Evolutionary conservation across 306 rosid species (phyloP), one percentile per base, ranked within the genome.

Genomic region (Rosa rugosa): DNA sequence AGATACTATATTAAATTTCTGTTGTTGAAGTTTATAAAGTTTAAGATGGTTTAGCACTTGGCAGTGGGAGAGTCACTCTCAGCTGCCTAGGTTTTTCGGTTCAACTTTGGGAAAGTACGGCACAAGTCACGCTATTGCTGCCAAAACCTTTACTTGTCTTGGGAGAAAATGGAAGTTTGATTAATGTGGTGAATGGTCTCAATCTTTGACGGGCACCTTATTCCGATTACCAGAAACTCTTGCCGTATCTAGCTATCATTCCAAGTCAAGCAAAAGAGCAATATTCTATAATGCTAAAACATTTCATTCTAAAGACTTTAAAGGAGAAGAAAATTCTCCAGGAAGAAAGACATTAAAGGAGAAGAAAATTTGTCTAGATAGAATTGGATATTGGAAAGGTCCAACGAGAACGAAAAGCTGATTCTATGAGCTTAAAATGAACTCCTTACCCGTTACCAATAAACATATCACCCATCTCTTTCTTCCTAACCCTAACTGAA

Each of bases 41-140:
- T 36, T 18, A 20, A 36, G 57, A 23, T 50, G 34, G 17, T 66
- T 66, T 5, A 49, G 20, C 3, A 44, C 11, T 44, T 7, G 46
- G 46, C 36, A 16, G 73, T 11, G 31, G 54, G 40, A 20, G 6
- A 2, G 62, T 51, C 67, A 38, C 53, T 66, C 80, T 50, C 38
- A 41, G 51, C 31, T 68, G 75, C 42, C 34, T 42, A 27, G 46
- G 10, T 31, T 13, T 64, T 63, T 63, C 31, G 4, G 69, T 16
- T 34, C 5, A 63, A 63, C 44, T 34, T 60, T 60, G 2, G 16
- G 38, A 23, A 14, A 6, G 66, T 79, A 83, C 71, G 84, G 82
- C 85, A 84, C 82, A 88, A 87, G 91, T 91, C 73, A 91, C 90
- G 89, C 83, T 69, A 82, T 56, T 64, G 69, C 82, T 50, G 75